Percentiles rank a stretch among this genome's conserved stretches.
Conservation (phyloP, 2,329 filamentous ascomycete species). For the Westerdykella aurantiaca region DNA sequence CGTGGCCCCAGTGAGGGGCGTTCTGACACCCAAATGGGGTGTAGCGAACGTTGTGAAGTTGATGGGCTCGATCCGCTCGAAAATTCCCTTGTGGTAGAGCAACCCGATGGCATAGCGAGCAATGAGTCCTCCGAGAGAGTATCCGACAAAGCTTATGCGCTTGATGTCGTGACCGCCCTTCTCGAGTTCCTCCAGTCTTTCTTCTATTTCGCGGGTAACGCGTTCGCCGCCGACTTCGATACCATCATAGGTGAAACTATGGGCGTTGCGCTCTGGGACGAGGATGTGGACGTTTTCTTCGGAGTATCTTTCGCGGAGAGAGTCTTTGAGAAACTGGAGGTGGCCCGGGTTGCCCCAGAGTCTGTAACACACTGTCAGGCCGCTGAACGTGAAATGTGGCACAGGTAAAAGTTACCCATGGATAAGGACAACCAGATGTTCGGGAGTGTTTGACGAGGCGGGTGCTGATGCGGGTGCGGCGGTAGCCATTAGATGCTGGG, state of each 20-base stretch:
- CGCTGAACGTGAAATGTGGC: neutral
- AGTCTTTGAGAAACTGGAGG: conserved; percentile 61
- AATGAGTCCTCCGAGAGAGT: conserved; percentile 83
- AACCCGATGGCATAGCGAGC: conserved; percentile 82
- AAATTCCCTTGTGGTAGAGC: conserved; percentile 71
- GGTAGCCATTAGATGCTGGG: conserved; percentile 11
- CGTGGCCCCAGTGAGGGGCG: conserved; percentile 40
- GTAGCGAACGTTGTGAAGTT: conserved; percentile 93
- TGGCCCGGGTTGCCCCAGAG: conserved; percentile 77
- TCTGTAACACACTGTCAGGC: conserved; percentile 38
- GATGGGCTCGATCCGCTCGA: conserved; percentile 74
- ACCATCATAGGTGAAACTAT: conserved; percentile 63
- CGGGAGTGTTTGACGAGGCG: conserved; percentile 31
- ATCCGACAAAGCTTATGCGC: conserved; percentile 82
- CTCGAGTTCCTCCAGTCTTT: conserved; percentile 50
- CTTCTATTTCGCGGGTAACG: conserved; percentile 58
- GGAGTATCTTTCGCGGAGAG: conserved; percentile 56
- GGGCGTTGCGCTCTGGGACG: conserved; percentile 65
- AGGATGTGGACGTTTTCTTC: conserved; percentile 64
- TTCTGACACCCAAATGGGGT: conserved; percentile 57
- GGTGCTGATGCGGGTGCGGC: conserved; percentile 5
- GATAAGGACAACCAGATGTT: conserved; percentile 71
- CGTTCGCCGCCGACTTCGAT: conserved; percentile 65
- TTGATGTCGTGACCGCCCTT: conserved; percentile 63
- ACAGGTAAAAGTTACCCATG: conserved; percentile 55